Conservation (phyloP, 2,329 filamentous ascomycete genomes). For the Nemania abortiva region DNA sequence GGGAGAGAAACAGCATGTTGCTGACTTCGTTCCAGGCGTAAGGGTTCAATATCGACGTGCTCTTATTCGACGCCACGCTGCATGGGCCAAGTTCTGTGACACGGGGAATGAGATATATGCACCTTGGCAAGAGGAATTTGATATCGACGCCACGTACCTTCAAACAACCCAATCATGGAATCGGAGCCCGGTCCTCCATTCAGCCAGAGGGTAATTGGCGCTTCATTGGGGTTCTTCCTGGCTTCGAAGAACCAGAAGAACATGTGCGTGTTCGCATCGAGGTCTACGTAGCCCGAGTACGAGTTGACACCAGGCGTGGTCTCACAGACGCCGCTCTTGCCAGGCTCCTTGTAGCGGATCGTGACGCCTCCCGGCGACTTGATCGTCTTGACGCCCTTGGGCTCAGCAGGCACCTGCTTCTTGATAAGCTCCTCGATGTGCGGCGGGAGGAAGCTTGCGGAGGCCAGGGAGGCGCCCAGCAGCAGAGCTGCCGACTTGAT, state of each 20-base stretch:
- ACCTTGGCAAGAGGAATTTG: background rate
- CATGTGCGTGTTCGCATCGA: constrained; percentile 51
- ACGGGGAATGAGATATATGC: constrained; percentile 13
- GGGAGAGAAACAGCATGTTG: constrained; percentile 49
- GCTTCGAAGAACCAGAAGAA: constrained; percentile 63
- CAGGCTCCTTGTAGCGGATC: constrained; percentile 65
- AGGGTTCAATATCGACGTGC: constrained; percentile 43
- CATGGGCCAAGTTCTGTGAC: constrained; percentile 48
- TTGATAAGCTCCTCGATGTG: constrained; percentile 45
- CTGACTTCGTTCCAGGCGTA: constrained; percentile 45
- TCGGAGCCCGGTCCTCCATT: constrained; percentile 69
- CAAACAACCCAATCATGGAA: constrained; percentile 67
- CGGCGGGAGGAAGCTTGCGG: constrained; percentile 40
- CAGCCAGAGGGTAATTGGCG: constrained; percentile 55
- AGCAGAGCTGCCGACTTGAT: constrained; percentile 38
- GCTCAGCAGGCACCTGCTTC: constrained; percentile 55
- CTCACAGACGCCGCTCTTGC: constrained; percentile 60
- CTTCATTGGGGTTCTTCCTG: constrained; percentile 58
- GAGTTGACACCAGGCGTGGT: constrained; percentile 64
- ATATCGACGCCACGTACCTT: constrained; percentile 42
- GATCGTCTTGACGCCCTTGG: constrained; percentile 59
- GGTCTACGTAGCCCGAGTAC: constrained; percentile 55
- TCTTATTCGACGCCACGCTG: constrained; percentile 44
- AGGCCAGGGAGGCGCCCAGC: constrained; percentile 36
- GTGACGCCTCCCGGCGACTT: constrained; percentile 58